Conservation (phyloP, 2,329 filamentous ascomycete genomes). For the Phaeoacremonium minimum region DNA sequence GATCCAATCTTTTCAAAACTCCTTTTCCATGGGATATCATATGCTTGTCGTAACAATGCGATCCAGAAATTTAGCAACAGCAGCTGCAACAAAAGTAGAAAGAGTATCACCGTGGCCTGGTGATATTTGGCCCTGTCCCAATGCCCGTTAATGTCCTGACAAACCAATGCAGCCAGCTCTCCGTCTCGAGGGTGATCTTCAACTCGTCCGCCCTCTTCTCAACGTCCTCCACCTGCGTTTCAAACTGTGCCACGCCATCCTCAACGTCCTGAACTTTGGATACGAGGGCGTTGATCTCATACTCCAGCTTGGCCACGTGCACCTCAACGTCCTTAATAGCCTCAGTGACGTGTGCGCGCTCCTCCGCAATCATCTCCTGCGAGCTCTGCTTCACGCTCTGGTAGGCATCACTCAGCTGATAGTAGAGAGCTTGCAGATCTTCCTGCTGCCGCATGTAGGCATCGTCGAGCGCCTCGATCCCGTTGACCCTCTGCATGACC, state of each 20-base stretch:
- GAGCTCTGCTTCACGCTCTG: conserved; percentile 63
- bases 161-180: conserved; percentile 62
- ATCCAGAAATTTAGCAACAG: background rate
- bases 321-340: conserved; percentile 75
- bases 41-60: background rate
- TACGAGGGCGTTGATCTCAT: conserved; percentile 78
- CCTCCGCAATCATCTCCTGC: conserved; percentile 64
- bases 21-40: too few relatives aligned
- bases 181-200: conserved; percentile 57
- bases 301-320: conserved; percentile 81
- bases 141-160: conserved; percentile 57
- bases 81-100: background rate
- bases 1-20: too few relatives aligned
- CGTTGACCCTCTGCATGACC: conserved; percentile 53
- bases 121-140: conserved; percentile 55
- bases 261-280: conserved; percentile 84
- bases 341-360: conserved; percentile 66
- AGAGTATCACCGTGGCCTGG: conserved; percentile 17
- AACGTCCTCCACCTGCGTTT: conserved; percentile 69
- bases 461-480: conserved; percentile 56
- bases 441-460: conserved; percentile 60
- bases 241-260: conserved; percentile 74
- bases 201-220: conserved; percentile 61
- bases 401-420: conserved; percentile 66
- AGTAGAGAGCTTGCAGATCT: conserved; percentile 63